Base-by-base conservation (phyloP, 345 rosid genomes). In the Sisymbrium irio region DNA sequence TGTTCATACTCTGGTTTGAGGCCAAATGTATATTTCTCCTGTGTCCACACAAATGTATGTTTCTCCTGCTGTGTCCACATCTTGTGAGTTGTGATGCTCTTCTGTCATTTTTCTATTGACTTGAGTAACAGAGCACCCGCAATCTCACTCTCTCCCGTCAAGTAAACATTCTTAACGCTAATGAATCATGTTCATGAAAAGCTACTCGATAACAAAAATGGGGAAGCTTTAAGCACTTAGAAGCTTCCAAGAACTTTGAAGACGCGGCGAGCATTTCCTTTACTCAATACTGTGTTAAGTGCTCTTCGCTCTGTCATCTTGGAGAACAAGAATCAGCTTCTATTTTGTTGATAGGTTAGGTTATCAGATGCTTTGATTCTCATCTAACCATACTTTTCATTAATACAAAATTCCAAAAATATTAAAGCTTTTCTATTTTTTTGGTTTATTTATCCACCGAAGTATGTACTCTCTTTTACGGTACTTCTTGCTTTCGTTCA, bases 381-480 rank as follows among this genome's bases (percentile, higher is more conserved):
- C 50, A 74, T 65, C 50, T 54, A 55, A 64, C 55, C 75, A 71
- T 18, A 61, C 42, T 62, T 49, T 72, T 72, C 12, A 14, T 27
- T 27, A 27, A 15, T 2, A 25, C 56, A 18, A 55, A 15, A 4
- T 7, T 47, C 4, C 17, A 9, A 27, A 13, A 0, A 14, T 6
- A 55, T 9, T 20, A 51, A 33, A 14, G 19, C 10, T 14, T 37
- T n/a, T 2, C 0, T 57, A 4, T 46, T 74, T 74, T 51, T 27
- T 74, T 74, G 60, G 71, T 65, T 66, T 47, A 61, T 74, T 74
- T 57, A 57, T 65, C 78, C 61, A 65, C 72, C 72, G 6, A 57
- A 25, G 17, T 51, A 25, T 49, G 51, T 65, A 56, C 35, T 65
- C 20, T 73, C 71, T 65, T 65, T 46, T 65, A 65, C 60, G 66